These are phyloP conservation scores for Tilletia indica DNA, from an alignment of 1,284 basidiomycete genomes.

Conservation along the genomic window DNA sequence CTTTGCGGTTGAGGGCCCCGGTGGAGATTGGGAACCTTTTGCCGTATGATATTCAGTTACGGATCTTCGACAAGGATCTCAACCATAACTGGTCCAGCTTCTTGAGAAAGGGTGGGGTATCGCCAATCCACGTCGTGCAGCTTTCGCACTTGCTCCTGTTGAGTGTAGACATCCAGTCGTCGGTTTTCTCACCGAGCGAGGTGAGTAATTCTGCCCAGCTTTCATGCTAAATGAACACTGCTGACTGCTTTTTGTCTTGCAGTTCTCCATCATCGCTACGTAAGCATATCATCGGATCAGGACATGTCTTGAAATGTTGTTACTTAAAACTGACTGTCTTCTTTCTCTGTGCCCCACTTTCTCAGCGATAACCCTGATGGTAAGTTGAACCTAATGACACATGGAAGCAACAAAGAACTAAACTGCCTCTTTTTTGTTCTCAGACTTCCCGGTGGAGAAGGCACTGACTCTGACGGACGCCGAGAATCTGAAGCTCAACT, in stretches of 20 bases:
- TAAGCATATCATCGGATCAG: no score
- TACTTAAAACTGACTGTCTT: no score
- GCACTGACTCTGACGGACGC: slow-evolving; percentile 73
- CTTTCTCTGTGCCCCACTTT: no score
- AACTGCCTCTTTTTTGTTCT: no score
- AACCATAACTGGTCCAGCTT: slow-evolving; percentile 81
- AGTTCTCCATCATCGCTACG: no score
- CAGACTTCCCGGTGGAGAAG: slow-evolving; percentile 78
- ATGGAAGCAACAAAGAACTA: no score
- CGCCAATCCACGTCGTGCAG: slow-evolving; percentile 96
- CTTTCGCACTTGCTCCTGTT: slow-evolving; percentile 88
- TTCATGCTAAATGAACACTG: no score
- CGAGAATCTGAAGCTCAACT: slow-evolving; percentile 73
- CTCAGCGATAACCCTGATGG: slow-evolving; percentile 75
- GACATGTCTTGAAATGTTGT: no score
- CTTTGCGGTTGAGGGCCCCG: slow-evolving; percentile 84
- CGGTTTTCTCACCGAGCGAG: slow-evolving; percentile 92
- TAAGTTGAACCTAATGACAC: no score
- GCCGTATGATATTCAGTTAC: slow-evolving; percentile 92
- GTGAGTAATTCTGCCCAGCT: slow-evolving; percentile 84
- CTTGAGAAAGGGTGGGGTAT: slow-evolving; percentile 86
- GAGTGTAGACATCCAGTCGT: slow-evolving; percentile 75
- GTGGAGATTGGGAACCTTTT: slow-evolving; percentile 93
- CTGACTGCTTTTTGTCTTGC: no score
- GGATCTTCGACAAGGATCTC: slow-evolving; percentile 90